These are phyloP conservation scores for Carex parvula DNA, from an alignment of 176 grass and related monocot genomes.

Conservation along the genomic window DNA sequence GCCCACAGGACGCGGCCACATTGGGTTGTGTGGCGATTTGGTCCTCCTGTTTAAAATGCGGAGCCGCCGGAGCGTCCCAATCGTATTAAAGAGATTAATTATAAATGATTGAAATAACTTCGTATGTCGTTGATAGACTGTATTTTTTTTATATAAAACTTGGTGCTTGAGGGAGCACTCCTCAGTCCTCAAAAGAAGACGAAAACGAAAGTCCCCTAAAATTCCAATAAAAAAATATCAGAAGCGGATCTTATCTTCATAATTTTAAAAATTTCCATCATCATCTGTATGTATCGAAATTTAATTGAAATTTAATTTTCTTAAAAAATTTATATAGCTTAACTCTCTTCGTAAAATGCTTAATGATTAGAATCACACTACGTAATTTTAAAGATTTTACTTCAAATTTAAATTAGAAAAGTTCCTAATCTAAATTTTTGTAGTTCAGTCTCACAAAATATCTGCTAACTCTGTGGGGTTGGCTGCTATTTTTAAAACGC, in stretches of 20 bases:
- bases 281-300: no score
- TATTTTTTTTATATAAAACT: background rate
- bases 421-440: no score
- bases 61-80: background rate
- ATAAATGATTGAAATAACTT: background rate
- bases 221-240: no score
- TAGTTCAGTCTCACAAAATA: background rate
- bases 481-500: background rate
- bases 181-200: background rate
- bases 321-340: no score
- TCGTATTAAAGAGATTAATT: background rate
- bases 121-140: background rate
- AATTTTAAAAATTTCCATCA: no score
- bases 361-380: no score
- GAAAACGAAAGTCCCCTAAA: no score
- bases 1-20: constrained; percentile 20
- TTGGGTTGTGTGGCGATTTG: background rate
- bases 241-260: no score
- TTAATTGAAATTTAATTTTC: no score
- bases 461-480: background rate
- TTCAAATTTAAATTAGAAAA: no score
- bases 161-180: background rate
- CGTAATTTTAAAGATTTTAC: no score
- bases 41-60: background rate
- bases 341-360: no score